phyloP scores from a whole-genome alignment of 345 rosid genomes.

The Lepidium africanum region DNA sequence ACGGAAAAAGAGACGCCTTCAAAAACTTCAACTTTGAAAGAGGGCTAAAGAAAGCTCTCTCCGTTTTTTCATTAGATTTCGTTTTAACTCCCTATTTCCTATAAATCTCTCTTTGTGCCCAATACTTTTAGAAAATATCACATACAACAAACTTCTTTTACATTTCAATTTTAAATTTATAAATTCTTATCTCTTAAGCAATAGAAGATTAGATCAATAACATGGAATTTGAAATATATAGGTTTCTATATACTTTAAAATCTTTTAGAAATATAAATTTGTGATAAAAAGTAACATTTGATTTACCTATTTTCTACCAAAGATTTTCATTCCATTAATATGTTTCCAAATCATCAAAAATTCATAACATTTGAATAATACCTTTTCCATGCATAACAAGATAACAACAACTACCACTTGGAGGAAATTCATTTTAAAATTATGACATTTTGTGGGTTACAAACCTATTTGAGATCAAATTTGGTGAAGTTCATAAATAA shows the following conservation, averaged over 20 bases:
- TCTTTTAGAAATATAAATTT: too few relatives aligned
- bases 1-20: constrained; percentile 1
- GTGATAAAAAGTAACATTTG: background rate
- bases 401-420: background rate
- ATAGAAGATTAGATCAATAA: background rate
- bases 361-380: background rate
- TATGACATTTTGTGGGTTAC: background rate
- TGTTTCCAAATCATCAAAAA: background rate
- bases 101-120: background rate
- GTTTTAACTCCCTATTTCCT: background rate
- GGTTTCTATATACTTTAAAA: too few relatives aligned
- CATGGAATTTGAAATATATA: too few relatives aligned
- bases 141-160: background rate
- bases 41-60: background rate
- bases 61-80: background rate
- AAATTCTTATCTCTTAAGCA: background rate
- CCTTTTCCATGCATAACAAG: background rate
- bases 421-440: background rate
- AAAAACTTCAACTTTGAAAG: background rate
- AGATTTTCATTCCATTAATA: background rate
- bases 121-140: background rate
- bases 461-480: background rate
- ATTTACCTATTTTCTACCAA: background rate
- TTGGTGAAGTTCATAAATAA: background rate
- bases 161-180: background rate